Base-by-base conservation (phyloP, 257 asterid genomes). In the Hygrophila difformis region DNA sequence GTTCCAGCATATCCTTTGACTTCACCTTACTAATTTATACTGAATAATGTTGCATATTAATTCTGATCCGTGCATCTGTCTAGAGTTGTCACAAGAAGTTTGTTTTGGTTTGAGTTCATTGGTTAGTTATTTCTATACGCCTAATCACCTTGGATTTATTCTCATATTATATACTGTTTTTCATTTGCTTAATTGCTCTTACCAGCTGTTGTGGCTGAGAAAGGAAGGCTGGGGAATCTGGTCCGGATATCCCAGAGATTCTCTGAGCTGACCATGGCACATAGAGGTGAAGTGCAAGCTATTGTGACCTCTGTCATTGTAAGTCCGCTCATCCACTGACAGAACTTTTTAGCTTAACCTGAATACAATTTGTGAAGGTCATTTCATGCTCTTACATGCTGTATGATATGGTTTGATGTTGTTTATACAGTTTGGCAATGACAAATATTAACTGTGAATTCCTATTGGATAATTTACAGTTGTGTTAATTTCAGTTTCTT, bases 271-370 rank as follows among this genome's bases (percentile, higher is more conserved):
- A 78, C 84, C 59, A 76, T 86, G 96, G 93, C 93, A 47, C 96
- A 77, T 50, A 75, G 66, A 71, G 94, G 96, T 44, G 96, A 89
- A 72, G 78, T 89, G 54, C 68, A 75, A 65, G 96, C 79, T 53
- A 73, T 43, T 61, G 96, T 89, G 21, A 85, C 94, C 56, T 44
- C 94, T 55, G 94, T 82, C 49, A 85, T 89, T 57, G 96, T 85
- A 70, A 85, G 96, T 77, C 54, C 46, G 24, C n/a, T 51, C 36
- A 12, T 31, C 46, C 24, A 23, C 29, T 31, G 22, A 47, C 53
- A 28, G 16, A 52, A 28, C 35, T 47, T 15, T 16, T 41, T 4
- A 16, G 8, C 31, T 44, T 15, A 9, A 14, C 29, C 52, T 48
- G 29, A 59, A 34, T 34, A 15, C 15, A 49, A 10, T 51, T 39